Base-by-base conservation (phyloP, 345 rosid species). In the Eucalyptus albens region DNA sequence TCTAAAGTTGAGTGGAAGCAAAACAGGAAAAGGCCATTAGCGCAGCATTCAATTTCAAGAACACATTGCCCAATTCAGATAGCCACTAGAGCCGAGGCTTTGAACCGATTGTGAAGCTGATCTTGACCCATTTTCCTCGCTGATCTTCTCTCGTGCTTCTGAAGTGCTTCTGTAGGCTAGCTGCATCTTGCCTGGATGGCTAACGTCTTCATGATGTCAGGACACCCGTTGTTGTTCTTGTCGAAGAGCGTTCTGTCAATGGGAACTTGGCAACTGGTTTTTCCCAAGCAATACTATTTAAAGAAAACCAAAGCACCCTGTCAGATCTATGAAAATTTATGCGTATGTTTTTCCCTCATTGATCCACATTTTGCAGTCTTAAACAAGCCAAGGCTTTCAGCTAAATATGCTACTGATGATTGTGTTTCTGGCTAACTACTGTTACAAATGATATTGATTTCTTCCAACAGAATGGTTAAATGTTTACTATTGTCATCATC, bases 231-330 rank as follows among this genome's bases (percentile, higher is more conserved):
- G 6, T 90, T 87, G 12, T 87, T 83, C 87, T 90, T 86, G 62
- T 87, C 65, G 27, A 93, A 91, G 26, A 90, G 72, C 15, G 24
- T 45, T 77, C 87, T 86, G 22, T 91, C 89, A 62, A 92, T 17
- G 6, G 92, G 94, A 15, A 93, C 89, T 27, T 88, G 87, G 87
- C 94, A 93, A 33, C 15, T 13, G 33, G 40, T 51, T 87, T 92
- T 93, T 47, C 94, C 94, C 67, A 92, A 5, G 89, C 94, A 93
- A 15, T 33, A 31, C 92, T 91, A 89, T 72, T 89, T 92, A 65
- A 85, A 92, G n/a, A 91, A 85, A 62, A 86, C 21, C 5, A 29
- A 72, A 77, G 85, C 47, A 40, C 47, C 47, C 47, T 21, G 85
- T 77, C 27, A 77, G 47, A 40, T 77, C 47, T 6, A 14, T 77